Conservation (phyloP, 2,329 filamentous ascomycete genomes). For the Stagonosporopsis cucurbitacearum region DNA sequence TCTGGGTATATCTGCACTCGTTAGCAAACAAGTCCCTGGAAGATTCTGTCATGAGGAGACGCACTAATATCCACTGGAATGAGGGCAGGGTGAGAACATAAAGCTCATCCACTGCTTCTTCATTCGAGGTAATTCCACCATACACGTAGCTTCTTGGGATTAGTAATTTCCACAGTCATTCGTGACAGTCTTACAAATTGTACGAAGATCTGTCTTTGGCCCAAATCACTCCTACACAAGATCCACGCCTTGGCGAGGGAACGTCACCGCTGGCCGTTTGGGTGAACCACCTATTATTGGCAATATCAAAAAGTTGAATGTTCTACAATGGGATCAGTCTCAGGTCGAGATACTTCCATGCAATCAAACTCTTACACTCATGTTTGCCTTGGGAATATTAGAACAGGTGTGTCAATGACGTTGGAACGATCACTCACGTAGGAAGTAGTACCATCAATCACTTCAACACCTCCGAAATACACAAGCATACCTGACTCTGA, state of each 20-base stretch:
- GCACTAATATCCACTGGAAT: slow-evolving; percentile 64
- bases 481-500: slow-evolving; percentile 64
- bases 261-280: slow-evolving; percentile 62
- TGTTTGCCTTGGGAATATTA: slow-evolving; percentile 24
- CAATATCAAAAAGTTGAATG: slow-evolving; percentile 64
- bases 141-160: slow-evolving; percentile 60
- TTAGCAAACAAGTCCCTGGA: slow-evolving; percentile 31
- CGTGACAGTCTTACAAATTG: slow-evolving; percentile 61
- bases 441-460: background rate
- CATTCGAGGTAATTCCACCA: slow-evolving; percentile 59
- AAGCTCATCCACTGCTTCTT: slow-evolving; percentile 64
- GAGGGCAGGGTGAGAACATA: slow-evolving; percentile 66
- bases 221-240: slow-evolving; percentile 66
- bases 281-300: slow-evolving; percentile 63
- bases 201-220: slow-evolving; percentile 65
- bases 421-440: slow-evolving; percentile 10
- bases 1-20: slow-evolving; percentile 24
- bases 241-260: slow-evolving; percentile 60
- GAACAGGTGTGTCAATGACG: background rate
- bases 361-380: slow-evolving; percentile 20
- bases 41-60: background rate
- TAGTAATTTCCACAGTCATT: background rate
- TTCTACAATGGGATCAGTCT: slow-evolving; percentile 8
- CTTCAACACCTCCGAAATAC: slow-evolving; percentile 63
- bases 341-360: background rate